Conservation (phyloP, 2,329 filamentous ascomycete genomes). For the Alternaria conjuncta region DNA sequence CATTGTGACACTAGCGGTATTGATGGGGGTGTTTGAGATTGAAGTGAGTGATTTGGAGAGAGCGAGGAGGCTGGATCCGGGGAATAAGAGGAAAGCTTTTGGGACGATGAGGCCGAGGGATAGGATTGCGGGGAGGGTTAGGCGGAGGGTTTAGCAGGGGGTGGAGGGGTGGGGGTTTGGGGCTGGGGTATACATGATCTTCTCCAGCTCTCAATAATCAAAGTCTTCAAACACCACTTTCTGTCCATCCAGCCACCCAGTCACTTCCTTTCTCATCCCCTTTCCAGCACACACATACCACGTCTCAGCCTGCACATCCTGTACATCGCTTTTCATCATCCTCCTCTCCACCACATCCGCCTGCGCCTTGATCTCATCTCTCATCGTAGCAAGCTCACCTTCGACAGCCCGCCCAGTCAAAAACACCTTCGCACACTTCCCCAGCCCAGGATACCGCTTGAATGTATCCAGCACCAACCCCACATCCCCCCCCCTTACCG, state of each 20-base stretch:
- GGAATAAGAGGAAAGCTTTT: slow-evolving; percentile 2
- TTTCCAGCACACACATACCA: slow-evolving; percentile 68
- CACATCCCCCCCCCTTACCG: slow-evolving; percentile 66
- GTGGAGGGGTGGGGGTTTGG: neutral
- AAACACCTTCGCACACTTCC: slow-evolving; percentile 64
- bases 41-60: slow-evolving; percentile 1
- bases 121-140: slow-evolving; percentile 9
- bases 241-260: slow-evolving; percentile 57
- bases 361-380: slow-evolving; percentile 39
- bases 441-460: slow-evolving; percentile 59
- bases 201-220: slow-evolving; percentile 38
- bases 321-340: slow-evolving; percentile 54
- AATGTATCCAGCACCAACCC: slow-evolving; percentile 68
- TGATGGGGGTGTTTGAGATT: slow-evolving; percentile 12
- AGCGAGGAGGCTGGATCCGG: neutral
- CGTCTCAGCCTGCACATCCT: slow-evolving; percentile 43
- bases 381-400: slow-evolving; percentile 36
- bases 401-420: slow-evolving; percentile 60
- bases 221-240: slow-evolving; percentile 60
- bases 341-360: slow-evolving; percentile 53
- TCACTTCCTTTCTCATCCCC: slow-evolving; percentile 56
- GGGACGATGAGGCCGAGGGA: slow-evolving; percentile 10
- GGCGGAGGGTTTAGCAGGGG: neutral
- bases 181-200: neutral
- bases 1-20: slow-evolving; percentile 11